Evolutionary conservation across 345 rosid genomes (phyloP).

Genomic region (Jatropha curcas): DNA sequence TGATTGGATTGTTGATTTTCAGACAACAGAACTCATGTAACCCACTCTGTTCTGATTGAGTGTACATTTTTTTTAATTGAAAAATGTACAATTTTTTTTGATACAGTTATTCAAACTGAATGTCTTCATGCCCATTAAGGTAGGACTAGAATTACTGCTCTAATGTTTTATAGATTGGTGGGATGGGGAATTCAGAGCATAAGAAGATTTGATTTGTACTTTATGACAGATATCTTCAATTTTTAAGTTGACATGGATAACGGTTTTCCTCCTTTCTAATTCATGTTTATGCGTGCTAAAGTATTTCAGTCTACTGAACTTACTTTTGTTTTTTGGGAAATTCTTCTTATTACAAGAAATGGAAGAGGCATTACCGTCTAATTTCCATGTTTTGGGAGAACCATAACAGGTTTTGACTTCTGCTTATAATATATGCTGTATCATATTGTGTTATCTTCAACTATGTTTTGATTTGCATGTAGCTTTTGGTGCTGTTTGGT

Average conservation of each 20-base stretch:
- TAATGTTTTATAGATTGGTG: background rate
- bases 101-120: background rate
- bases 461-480: background rate
- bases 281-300: background rate
- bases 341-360: background rate
- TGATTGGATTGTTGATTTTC: constrained; percentile 25
- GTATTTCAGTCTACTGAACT: background rate
- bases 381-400: background rate
- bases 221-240: background rate
- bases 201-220: background rate
- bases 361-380: background rate
- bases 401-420: background rate
- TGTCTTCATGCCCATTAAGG: background rate
- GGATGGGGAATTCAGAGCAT: background rate
- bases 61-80: constrained; percentile 6
- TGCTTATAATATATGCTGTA: background rate
- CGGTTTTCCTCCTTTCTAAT: background rate
- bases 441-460: background rate
- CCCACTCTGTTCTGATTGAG: constrained; percentile 26
- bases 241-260: background rate
- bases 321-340: background rate
- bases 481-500: background rate
- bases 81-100: constrained; percentile 23
- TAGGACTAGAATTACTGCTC: background rate
- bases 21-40: constrained; percentile 27